These are phyloP conservation scores for Tetrahymena thermophila DNA, from an alignment of 73 alveolate species.

Conservation along the genomic window DNA sequence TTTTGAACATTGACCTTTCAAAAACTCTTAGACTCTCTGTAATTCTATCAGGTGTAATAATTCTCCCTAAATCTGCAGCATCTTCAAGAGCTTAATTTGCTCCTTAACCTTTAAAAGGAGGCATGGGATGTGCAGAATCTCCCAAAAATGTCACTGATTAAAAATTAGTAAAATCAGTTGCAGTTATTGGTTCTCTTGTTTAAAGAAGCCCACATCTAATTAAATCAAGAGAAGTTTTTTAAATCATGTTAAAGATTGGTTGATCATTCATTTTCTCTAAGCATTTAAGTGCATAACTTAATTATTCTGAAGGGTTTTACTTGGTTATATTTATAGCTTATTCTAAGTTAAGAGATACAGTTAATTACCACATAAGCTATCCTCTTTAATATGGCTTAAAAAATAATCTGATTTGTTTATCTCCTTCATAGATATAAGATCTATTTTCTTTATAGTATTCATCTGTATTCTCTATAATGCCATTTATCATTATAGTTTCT, in stretches of 20 bases:
- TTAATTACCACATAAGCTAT: not conserved
- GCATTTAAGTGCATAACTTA: not conserved
- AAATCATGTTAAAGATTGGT: not conserved
- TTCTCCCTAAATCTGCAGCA: conserved; percentile 39
- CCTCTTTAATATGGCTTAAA: not conserved
- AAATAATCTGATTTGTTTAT: not conserved
- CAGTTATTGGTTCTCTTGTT: not conserved
- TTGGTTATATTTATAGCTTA: not conserved
- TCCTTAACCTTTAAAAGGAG: conserved; percentile 50
- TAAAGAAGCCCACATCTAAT: not conserved
- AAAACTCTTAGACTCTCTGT: not conserved
- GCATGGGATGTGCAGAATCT: conserved; percentile 51
- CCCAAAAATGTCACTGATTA: conserved; percentile 23
- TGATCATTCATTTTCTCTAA: not conserved
- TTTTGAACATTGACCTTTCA: not conserved
- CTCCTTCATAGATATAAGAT: not conserved
- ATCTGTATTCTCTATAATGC: not conserved
- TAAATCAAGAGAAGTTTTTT: not conserved
- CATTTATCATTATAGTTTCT: not conserved
- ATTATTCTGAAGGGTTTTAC: not conserved
- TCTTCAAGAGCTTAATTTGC: conserved; percentile 47
- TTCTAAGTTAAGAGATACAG: not conserved
- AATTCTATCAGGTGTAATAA: not conserved
- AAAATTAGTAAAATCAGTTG: not conserved
- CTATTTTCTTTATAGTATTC: not conserved